Conservation (phyloP, 2,329 filamentous ascomycete genomes). For the Pseudogymnoascus sp. region DNA sequence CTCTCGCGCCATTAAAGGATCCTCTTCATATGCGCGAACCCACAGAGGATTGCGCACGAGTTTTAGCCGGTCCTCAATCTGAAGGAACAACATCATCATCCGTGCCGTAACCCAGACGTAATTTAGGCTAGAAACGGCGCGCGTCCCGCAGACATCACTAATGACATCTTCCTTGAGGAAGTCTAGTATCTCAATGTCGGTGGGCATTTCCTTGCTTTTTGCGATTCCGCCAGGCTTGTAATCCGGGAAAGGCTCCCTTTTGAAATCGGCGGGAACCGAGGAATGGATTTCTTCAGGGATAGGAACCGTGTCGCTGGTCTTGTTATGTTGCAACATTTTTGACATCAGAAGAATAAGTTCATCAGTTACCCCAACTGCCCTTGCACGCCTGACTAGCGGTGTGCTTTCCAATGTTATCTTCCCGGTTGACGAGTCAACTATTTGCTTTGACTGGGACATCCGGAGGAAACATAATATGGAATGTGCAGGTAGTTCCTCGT, state of each 20-base stretch:
- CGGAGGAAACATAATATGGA: constrained; percentile 26
- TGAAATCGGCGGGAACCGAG: constrained; percentile 9
- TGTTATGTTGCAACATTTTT: neutral
- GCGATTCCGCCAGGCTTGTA: neutral
- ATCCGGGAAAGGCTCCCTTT: neutral
- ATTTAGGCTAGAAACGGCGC: constrained; percentile 30
- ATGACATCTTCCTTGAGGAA: constrained; percentile 24
- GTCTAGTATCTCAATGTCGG: constrained; percentile 16
- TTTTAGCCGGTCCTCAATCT: constrained; percentile 26
- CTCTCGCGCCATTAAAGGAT: constrained; percentile 15
- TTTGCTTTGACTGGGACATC: constrained; percentile 23
- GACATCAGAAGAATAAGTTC: neutral
- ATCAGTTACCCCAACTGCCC: constrained; percentile 14
- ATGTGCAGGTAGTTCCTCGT: constrained; percentile 24
- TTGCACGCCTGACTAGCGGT: constrained; percentile 22
- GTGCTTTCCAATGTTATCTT: constrained; percentile 25
- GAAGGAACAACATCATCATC: constrained; percentile 22
- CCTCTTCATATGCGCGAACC: constrained; percentile 25
- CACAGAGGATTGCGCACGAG: constrained; percentile 24
- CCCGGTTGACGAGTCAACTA: constrained; percentile 25
- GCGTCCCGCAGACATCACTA: constrained; percentile 25
- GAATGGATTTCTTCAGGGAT: neutral
- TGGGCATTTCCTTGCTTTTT: neutral
- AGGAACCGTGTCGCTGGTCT: neutral
- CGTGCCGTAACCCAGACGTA: constrained; percentile 24